A percentile compares a stretch with the other conserved stretches of the same genome.
These are phyloP conservation scores for Rheum nobile DNA, from an alignment of 148 eudicot species.

Conservation along the genomic window DNA sequence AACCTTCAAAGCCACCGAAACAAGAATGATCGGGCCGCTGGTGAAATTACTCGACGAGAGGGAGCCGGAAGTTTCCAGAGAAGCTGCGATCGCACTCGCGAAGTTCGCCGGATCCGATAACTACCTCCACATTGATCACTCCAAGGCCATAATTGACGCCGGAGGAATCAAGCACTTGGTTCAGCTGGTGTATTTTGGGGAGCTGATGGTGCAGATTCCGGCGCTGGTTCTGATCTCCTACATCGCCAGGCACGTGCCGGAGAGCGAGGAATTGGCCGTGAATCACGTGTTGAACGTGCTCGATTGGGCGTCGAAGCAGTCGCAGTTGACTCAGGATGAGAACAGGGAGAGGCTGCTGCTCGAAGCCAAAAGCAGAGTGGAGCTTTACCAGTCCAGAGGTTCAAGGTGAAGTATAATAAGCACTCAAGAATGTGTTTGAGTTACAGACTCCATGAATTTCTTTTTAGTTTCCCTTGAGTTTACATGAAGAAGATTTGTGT, in stretches of 20 bases:
- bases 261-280: slow-evolving; percentile 65
- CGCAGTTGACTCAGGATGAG: slow-evolving; percentile 44
- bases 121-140: slow-evolving; percentile 72
- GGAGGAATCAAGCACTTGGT: slow-evolving; percentile 79
- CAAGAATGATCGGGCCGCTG: slow-evolving; percentile 71
- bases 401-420: slow-evolving; percentile 27
- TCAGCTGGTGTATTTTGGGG: slow-evolving; percentile 85
- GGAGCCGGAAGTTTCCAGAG: slow-evolving; percentile 56
- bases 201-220: slow-evolving; percentile 48
- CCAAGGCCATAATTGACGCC: slow-evolving; percentile 62
- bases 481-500: not conserved
- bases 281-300: slow-evolving; percentile 67
- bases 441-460: not conserved
- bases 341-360: slow-evolving; percentile 41
- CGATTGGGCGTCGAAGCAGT: slow-evolving; percentile 89
- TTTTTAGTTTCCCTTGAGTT: not conserved
- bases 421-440: not conserved
- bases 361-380: slow-evolving; percentile 60
- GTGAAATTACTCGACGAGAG: slow-evolving; percentile 67
- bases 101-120: slow-evolving; percentile 67
- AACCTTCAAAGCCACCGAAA: slow-evolving; percentile 83
- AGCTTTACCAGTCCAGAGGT: slow-evolving; percentile 76
- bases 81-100: slow-evolving; percentile 52
- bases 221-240: slow-evolving; percentile 56
- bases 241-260: slow-evolving; percentile 67